Conservation (phyloP, 2,329 filamentous ascomycete species). For the Aspergillus chevalieri region DNA sequence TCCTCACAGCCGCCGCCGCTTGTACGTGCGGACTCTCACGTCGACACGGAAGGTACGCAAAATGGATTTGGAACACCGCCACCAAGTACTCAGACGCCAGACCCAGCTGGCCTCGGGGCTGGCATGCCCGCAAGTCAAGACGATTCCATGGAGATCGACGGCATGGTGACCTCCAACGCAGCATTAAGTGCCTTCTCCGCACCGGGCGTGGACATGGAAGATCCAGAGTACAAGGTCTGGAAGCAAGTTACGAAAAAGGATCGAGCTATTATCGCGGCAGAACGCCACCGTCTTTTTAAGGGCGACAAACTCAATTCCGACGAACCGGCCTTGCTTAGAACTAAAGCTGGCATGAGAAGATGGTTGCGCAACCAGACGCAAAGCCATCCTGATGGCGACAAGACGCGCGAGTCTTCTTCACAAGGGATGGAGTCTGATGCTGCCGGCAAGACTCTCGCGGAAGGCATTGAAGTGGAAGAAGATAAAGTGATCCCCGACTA, state of each 20-base stretch:
- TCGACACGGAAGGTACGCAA: slow-evolving; percentile 63
- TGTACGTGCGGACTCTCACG: slow-evolving; percentile 65
- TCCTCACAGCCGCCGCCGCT: slow-evolving; percentile 46
- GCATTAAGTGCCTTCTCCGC: slow-evolving; percentile 60
- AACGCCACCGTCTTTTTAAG: slow-evolving; percentile 79
- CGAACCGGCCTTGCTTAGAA: slow-evolving; percentile 78
- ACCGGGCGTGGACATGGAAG: slow-evolving; percentile 78
- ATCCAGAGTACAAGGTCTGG: slow-evolving; percentile 91
- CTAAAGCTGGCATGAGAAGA: slow-evolving; percentile 80
- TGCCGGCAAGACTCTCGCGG: slow-evolving; percentile 72
- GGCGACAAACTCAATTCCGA: slow-evolving; percentile 79
- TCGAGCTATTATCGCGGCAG: slow-evolving; percentile 75
- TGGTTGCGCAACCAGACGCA: slow-evolving; percentile 70
- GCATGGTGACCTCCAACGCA: slow-evolving; percentile 58
- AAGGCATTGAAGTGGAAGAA: slow-evolving; percentile 87
- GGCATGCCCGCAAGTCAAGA: slow-evolving; percentile 60
- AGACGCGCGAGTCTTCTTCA: slow-evolving; percentile 37
- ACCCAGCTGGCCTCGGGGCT: slow-evolving; percentile 60
- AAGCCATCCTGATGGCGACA: slow-evolving; percentile 51
- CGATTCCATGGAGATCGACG: slow-evolving; percentile 84
- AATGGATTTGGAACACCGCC: slow-evolving; percentile 84
- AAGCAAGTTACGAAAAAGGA: slow-evolving; percentile 98
- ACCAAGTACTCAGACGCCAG: slow-evolving; percentile 70
- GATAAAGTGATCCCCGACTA: slow-evolving; percentile 77
- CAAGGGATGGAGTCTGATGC: slow-evolving; percentile 44